These are phyloP conservation scores for Plasmopara muralis DNA, from an alignment of 352 stramenopile genomes.

Conservation along the genomic window DNA sequence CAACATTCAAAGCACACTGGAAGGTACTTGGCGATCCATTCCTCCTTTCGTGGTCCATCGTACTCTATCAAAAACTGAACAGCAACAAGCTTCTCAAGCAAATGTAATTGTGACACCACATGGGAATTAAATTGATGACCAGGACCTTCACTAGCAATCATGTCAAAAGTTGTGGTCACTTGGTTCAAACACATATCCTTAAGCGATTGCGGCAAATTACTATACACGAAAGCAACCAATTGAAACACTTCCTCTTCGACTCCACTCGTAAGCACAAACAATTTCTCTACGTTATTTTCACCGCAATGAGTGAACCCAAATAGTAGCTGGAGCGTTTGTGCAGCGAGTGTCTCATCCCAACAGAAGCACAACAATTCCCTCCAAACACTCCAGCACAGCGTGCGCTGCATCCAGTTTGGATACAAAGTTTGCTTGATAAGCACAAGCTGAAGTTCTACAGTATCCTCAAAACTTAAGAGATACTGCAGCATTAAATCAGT, in stretches of 20 bases:
- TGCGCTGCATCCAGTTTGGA: conserved; percentile 32
- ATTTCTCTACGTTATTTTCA: conserved; percentile 6
- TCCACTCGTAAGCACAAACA: conserved; percentile 20
- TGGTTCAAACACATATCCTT: conserved; percentile 42
- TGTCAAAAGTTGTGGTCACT: conserved; percentile 36
- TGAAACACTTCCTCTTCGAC: conserved; percentile 33
- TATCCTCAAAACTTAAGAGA: conserved; percentile 19
- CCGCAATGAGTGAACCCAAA: conserved; percentile 30
- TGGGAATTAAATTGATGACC: conserved; percentile 34
- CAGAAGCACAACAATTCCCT: conserved; percentile 49
- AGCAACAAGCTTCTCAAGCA: conserved; percentile 38
- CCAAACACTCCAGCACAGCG: conserved; percentile 49
- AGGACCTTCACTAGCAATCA: conserved; percentile 49
- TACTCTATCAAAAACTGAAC: conserved; percentile 42
- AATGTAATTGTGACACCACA: conserved; percentile 32
- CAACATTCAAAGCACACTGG: conserved; percentile 63
- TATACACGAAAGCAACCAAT: conserved; percentile 43
- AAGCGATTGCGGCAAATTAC: conserved; percentile 27
- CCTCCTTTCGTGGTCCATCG: conserved; percentile 35
- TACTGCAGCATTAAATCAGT: conserved; percentile 36
- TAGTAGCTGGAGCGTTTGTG: conserved; percentile 27
- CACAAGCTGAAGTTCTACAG: conserved; percentile 35
- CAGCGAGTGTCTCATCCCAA: conserved; percentile 34
- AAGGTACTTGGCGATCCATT: conserved; percentile 56
- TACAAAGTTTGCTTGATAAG: conserved; percentile 50